Evolutionary conservation across 2,329 filamentous ascomycete genomes (phyloP), one percentile per base, ranked within the genome.

Genomic region (Aspergillus sp.): DNA sequence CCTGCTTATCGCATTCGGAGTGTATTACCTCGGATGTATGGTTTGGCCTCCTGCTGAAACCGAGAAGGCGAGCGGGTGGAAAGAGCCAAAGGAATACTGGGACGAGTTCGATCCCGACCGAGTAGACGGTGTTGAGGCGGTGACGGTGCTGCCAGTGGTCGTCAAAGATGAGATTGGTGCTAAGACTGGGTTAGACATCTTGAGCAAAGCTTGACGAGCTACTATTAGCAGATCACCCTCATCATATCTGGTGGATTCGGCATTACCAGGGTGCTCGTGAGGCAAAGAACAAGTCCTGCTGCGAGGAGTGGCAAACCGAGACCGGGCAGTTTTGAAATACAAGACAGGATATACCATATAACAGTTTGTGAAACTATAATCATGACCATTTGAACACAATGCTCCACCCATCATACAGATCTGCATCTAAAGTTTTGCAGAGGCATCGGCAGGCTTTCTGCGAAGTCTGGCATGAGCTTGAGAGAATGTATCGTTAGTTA

Each of bases 31-130:
- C 17, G 28, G 52, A 45, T 63, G 62, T 25, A 21, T 63, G 5
- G 36, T 43, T 2, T 62, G 51, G 10, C 19, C 60, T 5, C 60
- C 62, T 2, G 6, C 47, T 8, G 61, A 52, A 2, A 64, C 66
- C 51, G 55, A 59, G 21, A 25, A 36, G n/a, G 49, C n/a, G 0
- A 59, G 67, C 30, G 65, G 61, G 3, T 78, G 74, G 76, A 67
- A 58, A n/a, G 76, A 78, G 62, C 72, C 74, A 1, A 68, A 68
- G 57, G 74, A 78, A 59, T 78, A 76, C 66, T 62, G 76, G n/a
- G 68, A 69, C 41, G 67, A 63, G 41, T 28, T 49, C 50, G 67
- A 67, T 60, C 36, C 39, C 4, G 51, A 49, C 15, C 38, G 56
- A 13, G 39, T 45, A 19, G 57, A 55, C 5, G 49, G 30, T 10